phyloP scores from a whole-genome alignment of 805 yeast genomes.

The Komagataella populi region DNA sequence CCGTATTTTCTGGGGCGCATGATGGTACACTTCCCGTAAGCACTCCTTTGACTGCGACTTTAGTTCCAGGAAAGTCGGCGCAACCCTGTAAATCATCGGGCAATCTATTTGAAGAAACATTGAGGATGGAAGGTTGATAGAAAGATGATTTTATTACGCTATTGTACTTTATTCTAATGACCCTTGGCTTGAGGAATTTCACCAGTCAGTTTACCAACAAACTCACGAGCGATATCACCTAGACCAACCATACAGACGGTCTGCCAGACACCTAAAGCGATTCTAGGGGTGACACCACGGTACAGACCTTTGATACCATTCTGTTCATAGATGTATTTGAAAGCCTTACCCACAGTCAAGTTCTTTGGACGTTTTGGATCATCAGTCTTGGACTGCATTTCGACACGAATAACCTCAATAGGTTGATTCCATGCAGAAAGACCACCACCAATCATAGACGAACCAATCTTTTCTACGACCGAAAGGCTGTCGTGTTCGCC shows the following conservation, averaged over 20 bases:
- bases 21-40: background rate
- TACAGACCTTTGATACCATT: slow-evolving; percentile 86
- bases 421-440: slow-evolving; percentile 98
- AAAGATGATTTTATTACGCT: background rate
- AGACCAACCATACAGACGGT: slow-evolving; percentile 97
- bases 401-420: slow-evolving; percentile 93
- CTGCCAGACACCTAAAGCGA: slow-evolving; percentile 96
- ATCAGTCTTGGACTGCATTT: slow-evolving; percentile 89
- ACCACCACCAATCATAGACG: slow-evolving; percentile 93
- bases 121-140: background rate
- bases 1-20: slow-evolving; percentile 9
- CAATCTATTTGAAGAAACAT: background rate
- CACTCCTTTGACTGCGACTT: background rate
- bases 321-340: slow-evolving; percentile 67
- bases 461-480: slow-evolving; percentile 70
- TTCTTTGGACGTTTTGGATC: slow-evolving; percentile 96
- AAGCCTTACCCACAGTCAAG: slow-evolving; percentile 61
- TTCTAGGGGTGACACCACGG: slow-evolving; percentile 94
- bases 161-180: slow-evolving; percentile 9
- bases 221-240: slow-evolving; percentile 83
- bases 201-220: slow-evolving; percentile 49
- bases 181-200: slow-evolving; percentile 32
- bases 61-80: slow-evolving; percentile 16
- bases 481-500: slow-evolving; percentile 45
- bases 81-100: background rate